Conservation (phyloP, 805 yeast genomes). For the Saccharomycopsis fibuligera region DNA sequence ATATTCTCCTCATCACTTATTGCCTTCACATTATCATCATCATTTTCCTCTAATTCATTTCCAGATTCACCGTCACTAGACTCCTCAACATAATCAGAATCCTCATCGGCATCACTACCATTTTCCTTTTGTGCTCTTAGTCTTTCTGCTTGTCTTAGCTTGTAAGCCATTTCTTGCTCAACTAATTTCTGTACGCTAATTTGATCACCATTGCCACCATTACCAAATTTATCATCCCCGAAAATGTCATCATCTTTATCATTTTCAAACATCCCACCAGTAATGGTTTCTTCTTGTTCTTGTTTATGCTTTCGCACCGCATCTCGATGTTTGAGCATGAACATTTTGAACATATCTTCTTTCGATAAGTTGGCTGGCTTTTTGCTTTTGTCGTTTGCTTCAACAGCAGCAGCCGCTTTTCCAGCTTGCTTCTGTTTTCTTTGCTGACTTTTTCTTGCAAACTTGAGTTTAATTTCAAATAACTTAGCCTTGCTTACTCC, state of each 20-base stretch:
- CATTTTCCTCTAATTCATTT: slow-evolving; percentile 1
- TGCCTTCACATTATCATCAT: slow-evolving; percentile 1
- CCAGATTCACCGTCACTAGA: background rate
- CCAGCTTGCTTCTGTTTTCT: background rate
- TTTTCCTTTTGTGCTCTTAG: background rate
- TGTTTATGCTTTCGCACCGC: slow-evolving; percentile 2
- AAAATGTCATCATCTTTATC: background rate
- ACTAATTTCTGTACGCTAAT: slow-evolving; percentile 12
- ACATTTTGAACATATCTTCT: slow-evolving; percentile 1
- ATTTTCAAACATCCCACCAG: background rate
- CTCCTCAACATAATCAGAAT: slow-evolving; percentile 8
- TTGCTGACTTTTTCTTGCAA: slow-evolving; percentile 15
- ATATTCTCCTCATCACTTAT: background rate
- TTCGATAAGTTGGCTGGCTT: slow-evolving; percentile 10
- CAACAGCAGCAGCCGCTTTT: background rate
- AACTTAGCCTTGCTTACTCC: slow-evolving; percentile 10
- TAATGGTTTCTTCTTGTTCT: background rate
- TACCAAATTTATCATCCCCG: background rate
- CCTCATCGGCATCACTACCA: slow-evolving; percentile 8
- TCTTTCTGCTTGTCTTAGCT: slow-evolving; percentile 12
- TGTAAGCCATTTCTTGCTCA: slow-evolving; percentile 15
- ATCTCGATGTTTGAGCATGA: slow-evolving; percentile 16
- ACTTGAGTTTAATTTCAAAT: slow-evolving; percentile 15
- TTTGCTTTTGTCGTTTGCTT: background rate
- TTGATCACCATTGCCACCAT: slow-evolving; percentile 3